Percentiles rank a stretch among this genome's conserved stretches.
These are phyloP conservation scores for Polytrichum commune DNA, from an alignment of 225 moss, liverwort and hornwort genomes.

Conservation along the genomic window DNA sequence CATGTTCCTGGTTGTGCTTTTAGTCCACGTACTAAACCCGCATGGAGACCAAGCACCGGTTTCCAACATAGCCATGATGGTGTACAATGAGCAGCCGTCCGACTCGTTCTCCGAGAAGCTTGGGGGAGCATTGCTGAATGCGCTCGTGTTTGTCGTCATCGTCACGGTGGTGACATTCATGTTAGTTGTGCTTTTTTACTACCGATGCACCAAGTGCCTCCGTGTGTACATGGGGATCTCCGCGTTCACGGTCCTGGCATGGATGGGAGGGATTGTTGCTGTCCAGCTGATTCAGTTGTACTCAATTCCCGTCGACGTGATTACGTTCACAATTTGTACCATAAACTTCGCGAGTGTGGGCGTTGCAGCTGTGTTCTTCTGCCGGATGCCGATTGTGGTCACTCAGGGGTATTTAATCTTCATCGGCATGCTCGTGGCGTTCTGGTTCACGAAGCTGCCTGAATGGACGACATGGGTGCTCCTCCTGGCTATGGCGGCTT, in stretches of 20 bases:
- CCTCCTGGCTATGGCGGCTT: conserved; percentile 90
- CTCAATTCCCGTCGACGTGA: conserved; percentile 74
- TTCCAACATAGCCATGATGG: conserved; percentile 87
- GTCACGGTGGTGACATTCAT: conserved; percentile 86
- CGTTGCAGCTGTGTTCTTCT: conserved; percentile 88
- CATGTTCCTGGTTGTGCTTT: conserved; percentile 86
- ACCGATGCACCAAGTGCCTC: conserved; percentile 72
- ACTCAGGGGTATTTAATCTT: conserved; percentile 87
- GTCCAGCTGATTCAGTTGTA: conserved; percentile 58
- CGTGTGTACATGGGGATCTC: conserved; percentile 88
- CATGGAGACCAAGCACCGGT: conserved; percentile 62
- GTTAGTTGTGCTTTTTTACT: conserved; percentile 82
- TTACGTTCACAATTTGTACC: conserved; percentile 63
- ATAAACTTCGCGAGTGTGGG: conserved; percentile 90
- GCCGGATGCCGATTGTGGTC: conserved; percentile 84
- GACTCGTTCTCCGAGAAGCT: conserved; percentile 89
- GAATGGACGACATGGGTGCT: conserved; percentile 99
- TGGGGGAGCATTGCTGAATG: conserved; percentile 86
- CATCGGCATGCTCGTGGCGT: conserved; percentile 90
- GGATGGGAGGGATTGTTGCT: conserved; percentile 82
- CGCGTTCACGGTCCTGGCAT: conserved; percentile 81
- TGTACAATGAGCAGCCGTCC: conserved; percentile 80
- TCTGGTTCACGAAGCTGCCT: conserved; percentile 94
- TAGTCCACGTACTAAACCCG: conserved; percentile 78
- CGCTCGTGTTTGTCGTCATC: conserved; percentile 78